Conservation (phyloP, 169 alveolate species). For the Plasmodium inui region DNA sequence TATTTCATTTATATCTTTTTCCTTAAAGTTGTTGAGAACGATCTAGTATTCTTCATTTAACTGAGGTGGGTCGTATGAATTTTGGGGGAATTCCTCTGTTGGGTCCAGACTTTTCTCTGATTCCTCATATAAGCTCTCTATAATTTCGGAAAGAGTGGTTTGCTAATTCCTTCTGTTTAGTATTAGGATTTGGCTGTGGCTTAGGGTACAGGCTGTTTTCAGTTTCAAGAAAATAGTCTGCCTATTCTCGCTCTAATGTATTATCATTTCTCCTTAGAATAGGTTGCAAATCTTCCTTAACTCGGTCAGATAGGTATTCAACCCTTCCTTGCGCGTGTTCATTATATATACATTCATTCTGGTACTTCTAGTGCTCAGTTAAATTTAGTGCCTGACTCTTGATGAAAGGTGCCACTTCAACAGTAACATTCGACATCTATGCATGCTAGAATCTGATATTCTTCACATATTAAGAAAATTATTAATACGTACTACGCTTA, state of each 20-base stretch:
- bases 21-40: not conserved
- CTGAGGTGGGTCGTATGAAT: not conserved
- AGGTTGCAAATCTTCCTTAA: too few relatives aligned
- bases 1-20: constrained; percentile 2
- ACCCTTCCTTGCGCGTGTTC: not conserved
- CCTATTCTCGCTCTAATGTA: not conserved
- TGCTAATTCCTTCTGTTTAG: too few relatives aligned
- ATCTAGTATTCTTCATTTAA: not conserved
- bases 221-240: too few relatives aligned
- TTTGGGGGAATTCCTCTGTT: not conserved
- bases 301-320: too few relatives aligned
- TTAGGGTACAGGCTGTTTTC: too few relatives aligned
- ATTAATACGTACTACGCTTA: not conserved
- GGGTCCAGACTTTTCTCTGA: not conserved
- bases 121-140: not conserved
- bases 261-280: too few relatives aligned
- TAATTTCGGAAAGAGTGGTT: not conserved
- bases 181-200: too few relatives aligned
- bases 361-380: not conserved
- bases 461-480: not conserved
- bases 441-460: not conserved
- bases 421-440: not conserved
- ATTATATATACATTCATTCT: not conserved
- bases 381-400: not conserved
- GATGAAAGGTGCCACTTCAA: not conserved